These are phyloP conservation scores for Echinochloa phyllopogon DNA, from an alignment of 176 grass and related monocot species.

Conservation along the genomic window DNA sequence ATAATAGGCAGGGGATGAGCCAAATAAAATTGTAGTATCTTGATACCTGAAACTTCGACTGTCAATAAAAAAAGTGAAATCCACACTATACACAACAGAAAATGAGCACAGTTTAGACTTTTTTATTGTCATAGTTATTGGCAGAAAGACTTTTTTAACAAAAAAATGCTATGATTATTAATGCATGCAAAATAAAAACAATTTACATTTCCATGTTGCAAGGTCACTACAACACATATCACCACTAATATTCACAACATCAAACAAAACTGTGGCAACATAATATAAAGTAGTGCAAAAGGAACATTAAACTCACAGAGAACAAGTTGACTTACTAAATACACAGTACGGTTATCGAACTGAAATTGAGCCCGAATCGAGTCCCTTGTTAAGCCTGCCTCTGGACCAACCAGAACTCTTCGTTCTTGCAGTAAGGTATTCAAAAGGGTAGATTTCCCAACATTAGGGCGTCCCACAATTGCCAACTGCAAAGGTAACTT, in stretches of 20 bases:
- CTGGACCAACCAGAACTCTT: constrained; percentile 95
- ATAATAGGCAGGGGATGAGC: neutral
- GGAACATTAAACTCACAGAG: constrained; percentile 1
- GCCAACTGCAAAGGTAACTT: constrained; percentile 87
- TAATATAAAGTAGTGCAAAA: neutral
- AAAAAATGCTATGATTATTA: neutral
- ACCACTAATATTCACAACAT: constrained; percentile 11
- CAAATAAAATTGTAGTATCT: neutral
- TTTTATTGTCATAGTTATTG: neutral
- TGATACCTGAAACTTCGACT: neutral
- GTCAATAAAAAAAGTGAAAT: neutral
- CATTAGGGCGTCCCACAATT: constrained; percentile 96
- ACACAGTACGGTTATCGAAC: constrained; percentile 85
- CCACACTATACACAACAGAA: neutral
- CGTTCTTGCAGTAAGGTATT: constrained; percentile 94
- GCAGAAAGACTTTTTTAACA: neutral
- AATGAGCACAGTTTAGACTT: neutral
- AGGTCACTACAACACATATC: neutral
- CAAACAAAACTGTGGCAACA: constrained; percentile 12
- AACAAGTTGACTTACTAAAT: constrained; percentile 71
- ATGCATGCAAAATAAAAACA: neutral
- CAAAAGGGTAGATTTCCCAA: constrained; percentile 92
- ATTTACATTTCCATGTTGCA: neutral
- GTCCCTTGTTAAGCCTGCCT: constrained; percentile 95
- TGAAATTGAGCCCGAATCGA: constrained; percentile 89